phyloP scores from a whole-genome alignment of 208 protist species.

The Trypanosoma lewisi region DNA sequence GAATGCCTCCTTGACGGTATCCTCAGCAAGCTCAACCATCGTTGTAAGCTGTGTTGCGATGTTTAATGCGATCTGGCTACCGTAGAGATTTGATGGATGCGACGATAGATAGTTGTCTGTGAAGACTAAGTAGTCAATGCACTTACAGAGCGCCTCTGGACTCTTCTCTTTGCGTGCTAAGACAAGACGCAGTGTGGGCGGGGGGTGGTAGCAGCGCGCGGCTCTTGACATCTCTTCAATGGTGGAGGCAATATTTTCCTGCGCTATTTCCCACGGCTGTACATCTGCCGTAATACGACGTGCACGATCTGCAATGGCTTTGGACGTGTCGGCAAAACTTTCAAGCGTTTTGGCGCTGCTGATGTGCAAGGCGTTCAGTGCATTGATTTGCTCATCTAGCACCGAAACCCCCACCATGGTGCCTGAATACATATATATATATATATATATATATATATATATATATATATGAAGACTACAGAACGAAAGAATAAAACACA shows the following conservation, averaged over 20 bases:
- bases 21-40: conserved; percentile 66
- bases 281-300: conserved; percentile 74
- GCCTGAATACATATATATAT: background rate
- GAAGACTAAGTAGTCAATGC: conserved; percentile 88
- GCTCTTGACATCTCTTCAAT: conserved; percentile 86
- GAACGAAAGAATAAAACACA: too few species aligned
- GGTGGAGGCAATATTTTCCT: conserved; percentile 82
- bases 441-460: background rate
- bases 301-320: conserved; percentile 58
- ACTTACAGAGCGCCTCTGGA: conserved; percentile 56
- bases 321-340: conserved; percentile 79
- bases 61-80: conserved; percentile 40
- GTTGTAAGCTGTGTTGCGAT: conserved; percentile 48
- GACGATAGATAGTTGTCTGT: conserved; percentile 73
- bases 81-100: conserved; percentile 66
- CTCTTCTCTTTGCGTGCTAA: conserved; percentile 54
- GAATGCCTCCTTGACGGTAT: conserved; percentile 66
- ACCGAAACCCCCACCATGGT: conserved; percentile 47
- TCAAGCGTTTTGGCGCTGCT: conserved; percentile 72
- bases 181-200: conserved; percentile 59
- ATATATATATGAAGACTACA: too few species aligned
- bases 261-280: conserved; percentile 80
- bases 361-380: conserved; percentile 62
- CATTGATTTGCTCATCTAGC: conserved; percentile 73
- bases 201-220: conserved; percentile 83